These are phyloP conservation scores for Beauveria varroae DNA, from an alignment of 2,329 filamentous ascomycete genomes.

Conservation along the genomic window DNA sequence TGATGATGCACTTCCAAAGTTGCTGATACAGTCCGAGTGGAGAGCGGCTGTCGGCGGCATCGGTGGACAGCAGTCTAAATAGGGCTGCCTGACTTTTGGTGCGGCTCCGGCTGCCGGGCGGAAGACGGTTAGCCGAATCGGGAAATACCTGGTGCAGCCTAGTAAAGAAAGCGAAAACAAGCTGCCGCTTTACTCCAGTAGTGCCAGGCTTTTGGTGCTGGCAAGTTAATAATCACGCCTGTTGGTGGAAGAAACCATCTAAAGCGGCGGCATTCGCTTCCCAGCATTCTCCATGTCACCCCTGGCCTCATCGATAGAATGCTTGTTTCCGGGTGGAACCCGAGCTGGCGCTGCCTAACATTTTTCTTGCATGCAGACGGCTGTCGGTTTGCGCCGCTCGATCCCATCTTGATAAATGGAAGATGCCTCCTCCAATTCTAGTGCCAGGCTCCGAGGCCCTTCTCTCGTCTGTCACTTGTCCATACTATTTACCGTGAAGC, in stretches of 20 bases:
- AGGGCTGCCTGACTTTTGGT: background rate
- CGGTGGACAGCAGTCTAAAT: conserved; percentile 12
- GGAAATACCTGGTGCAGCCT: background rate
- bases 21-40: background rate
- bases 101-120: conserved; percentile 16
- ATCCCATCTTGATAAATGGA: background rate
- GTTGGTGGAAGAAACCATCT: background rate
- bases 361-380: background rate
- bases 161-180: background rate
- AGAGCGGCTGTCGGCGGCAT: conserved; percentile 21
- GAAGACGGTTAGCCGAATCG: conserved; percentile 7
- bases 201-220: background rate
- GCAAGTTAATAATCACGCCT: no score
- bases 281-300: background rate
- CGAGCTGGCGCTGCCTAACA: background rate
- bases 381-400: conserved; percentile 6
- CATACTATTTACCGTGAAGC: no score
- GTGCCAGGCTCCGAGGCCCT: no score
- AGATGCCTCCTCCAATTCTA: background rate
- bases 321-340: conserved; percentile 6
- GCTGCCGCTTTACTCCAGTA: conserved; percentile 6
- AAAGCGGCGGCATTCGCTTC: background rate
- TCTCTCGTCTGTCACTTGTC: background rate
- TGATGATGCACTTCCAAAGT: background rate
- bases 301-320: background rate